phyloP scores from a whole-genome alignment of 1,284 basidiomycete genomes.

The Pterula multifida region DNA sequence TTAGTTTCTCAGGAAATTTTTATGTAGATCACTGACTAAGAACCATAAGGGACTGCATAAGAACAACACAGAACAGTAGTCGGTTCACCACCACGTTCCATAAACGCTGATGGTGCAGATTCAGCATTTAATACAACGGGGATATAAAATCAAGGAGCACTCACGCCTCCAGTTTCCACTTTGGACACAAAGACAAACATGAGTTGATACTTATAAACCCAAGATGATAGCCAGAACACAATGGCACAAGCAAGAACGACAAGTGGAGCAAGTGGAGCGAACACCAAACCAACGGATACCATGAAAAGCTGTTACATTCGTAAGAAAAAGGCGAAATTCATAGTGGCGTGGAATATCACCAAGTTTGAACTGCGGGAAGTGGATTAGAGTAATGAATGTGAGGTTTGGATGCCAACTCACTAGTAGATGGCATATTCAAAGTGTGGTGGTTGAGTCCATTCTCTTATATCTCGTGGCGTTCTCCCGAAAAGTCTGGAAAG shows the following conservation, averaged over 20 bases:
- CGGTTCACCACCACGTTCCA: slow-evolving; percentile 92
- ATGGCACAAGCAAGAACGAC: slow-evolving; percentile 66
- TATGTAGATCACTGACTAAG: slow-evolving; percentile 51
- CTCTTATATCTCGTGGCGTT: slow-evolving; percentile 90
- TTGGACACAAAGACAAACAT: slow-evolving; percentile 86
- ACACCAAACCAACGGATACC: slow-evolving; percentile 77
- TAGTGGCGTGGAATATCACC: slow-evolving; percentile 22
- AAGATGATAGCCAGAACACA: slow-evolving; percentile 76
- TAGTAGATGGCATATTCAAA: slow-evolving; percentile 90
- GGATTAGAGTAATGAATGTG: slow-evolving; percentile 8
- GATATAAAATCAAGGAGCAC: slow-evolving; percentile 25
- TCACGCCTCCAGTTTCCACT: slow-evolving; percentile 83
- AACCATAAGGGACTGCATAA: slow-evolving; percentile 82
- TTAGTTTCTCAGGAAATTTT: neutral
- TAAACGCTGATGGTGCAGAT: slow-evolving; percentile 73
- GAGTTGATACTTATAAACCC: slow-evolving; percentile 86
- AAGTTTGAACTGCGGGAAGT: slow-evolving; percentile 43
- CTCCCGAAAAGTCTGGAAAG: slow-evolving; percentile 70
- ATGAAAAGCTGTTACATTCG: slow-evolving; percentile 59
- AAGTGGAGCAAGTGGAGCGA: slow-evolving; percentile 85
- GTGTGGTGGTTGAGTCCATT: slow-evolving; percentile 90
- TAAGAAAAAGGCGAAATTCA: slow-evolving; percentile 2
- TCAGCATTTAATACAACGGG: too few relatives aligned
- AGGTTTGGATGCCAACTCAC: slow-evolving; percentile 29
- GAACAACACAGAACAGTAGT: slow-evolving; percentile 56